Percentiles rank a stretch among this genome's conserved stretches.
Conservation (phyloP, 73 alveolate species). For the Tetrahymena elliotti region DNA sequence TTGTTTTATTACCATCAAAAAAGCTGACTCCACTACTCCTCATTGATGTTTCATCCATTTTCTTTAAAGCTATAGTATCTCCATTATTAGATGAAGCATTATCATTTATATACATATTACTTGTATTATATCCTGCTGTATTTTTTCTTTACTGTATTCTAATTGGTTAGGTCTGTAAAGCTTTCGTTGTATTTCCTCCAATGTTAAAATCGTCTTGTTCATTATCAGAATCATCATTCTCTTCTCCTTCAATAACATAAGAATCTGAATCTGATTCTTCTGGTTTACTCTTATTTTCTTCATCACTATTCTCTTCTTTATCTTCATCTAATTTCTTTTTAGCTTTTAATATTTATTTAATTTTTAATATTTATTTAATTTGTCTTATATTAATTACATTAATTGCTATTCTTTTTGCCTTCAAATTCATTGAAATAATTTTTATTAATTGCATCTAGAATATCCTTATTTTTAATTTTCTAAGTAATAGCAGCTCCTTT, state of each 20-base stretch:
- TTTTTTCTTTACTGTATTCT: neutral
- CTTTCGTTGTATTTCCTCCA: neutral
- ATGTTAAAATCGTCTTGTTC: neutral
- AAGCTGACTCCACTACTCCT: neutral
- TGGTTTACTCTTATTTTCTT: neutral
- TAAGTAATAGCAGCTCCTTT: slow-evolving; percentile 1
- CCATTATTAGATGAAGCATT: neutral
- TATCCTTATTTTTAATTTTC: slow-evolving; percentile 5
- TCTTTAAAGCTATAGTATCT: neutral
- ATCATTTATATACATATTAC: neutral
- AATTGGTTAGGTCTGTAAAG: neutral
- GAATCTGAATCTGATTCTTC: neutral
- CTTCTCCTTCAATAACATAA: neutral
- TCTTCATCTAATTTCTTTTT: neutral
- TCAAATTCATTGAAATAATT: neutral
- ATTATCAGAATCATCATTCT: neutral
- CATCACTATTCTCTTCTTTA: neutral
- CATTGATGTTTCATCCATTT: neutral
- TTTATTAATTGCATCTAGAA: neutral
- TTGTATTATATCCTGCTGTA: neutral
- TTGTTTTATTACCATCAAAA: neutral
- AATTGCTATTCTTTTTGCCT: neutral
- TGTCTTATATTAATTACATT: neutral
- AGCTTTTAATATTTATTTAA: neutral
- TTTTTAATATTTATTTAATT: neutral